Evolutionary conservation across 139 green algal species (phyloP).

Genomic region (Micractinium conductrix): DNA sequence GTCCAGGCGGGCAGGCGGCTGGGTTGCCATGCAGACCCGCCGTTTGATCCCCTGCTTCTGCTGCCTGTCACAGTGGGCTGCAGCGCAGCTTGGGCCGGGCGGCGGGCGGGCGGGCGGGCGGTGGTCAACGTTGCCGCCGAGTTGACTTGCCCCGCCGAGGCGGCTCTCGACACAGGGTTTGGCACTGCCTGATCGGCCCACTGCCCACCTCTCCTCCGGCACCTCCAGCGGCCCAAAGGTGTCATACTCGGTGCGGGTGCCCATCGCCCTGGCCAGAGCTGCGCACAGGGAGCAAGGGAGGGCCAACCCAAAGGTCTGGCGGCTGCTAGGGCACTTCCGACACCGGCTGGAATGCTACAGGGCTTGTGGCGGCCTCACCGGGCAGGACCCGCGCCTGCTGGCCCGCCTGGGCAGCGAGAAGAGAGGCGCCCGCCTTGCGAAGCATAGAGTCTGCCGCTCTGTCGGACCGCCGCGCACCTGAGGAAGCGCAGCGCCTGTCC

Average conservation of each 20-base stretch:
- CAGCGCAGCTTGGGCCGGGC: too few relatives aligned
- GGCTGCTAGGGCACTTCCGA: neutral
- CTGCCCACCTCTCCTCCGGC: constrained; percentile 77
- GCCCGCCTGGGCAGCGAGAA: neutral
- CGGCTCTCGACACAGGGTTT: too few relatives aligned
- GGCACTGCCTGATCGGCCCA: neutral
- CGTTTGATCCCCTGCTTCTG: too few relatives aligned
- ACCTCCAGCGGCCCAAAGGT: constrained; percentile 90
- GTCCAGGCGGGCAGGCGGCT: too few relatives aligned
- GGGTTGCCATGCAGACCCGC: too few relatives aligned
- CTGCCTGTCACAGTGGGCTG: too few relatives aligned
- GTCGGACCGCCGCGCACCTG: too few relatives aligned
- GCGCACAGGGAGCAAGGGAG: neutral
- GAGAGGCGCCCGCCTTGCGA: neutral
- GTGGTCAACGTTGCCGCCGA: too few relatives aligned
- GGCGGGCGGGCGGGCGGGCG: too few relatives aligned
- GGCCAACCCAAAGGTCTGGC: constrained; percentile 21
- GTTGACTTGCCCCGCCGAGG: too few relatives aligned
- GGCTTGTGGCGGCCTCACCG: neutral
- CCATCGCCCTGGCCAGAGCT: constrained; percentile 32
- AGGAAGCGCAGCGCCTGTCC: neutral
- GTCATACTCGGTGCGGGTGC: constrained; percentile 79
- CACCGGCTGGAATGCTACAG: too few relatives aligned
- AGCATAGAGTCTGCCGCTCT: constrained; percentile 5
- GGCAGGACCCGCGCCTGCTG: constrained; percentile 5